Evolutionary conservation across 139 green algal species (phyloP).

Genomic region (Eudorina sp.): DNA sequence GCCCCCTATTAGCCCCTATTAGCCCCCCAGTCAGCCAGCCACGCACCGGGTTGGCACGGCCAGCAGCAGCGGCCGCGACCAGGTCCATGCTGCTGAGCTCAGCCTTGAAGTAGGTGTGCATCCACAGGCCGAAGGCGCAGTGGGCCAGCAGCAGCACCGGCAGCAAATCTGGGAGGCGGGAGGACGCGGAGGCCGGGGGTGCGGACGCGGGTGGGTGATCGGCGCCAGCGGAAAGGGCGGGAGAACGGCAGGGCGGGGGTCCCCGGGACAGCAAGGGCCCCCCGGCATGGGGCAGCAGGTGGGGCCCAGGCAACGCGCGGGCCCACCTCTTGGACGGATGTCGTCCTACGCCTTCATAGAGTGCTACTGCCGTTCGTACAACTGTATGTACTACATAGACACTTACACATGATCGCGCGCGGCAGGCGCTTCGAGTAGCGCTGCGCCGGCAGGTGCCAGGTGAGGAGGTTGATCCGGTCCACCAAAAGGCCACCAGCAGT

Average conservation of each 20-base stretch:
- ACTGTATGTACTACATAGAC: too few relatives aligned
- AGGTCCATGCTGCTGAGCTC: neutral
- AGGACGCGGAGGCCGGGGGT: neutral
- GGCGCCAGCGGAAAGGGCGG: neutral
- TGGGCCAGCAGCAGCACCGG: constrained; percentile 61
- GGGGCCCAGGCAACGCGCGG: too few relatives aligned
- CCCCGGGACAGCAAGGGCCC: too few relatives aligned
- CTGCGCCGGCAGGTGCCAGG: constrained; percentile 38
- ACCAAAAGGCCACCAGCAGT: constrained; percentile 25
- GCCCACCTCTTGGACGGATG: too few relatives aligned
- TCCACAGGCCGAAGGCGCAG: constrained; percentile 69
- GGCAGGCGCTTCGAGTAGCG: constrained; percentile 60
- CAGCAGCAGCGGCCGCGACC: neutral
- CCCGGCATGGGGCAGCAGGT: too few relatives aligned
- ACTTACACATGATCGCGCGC: constrained; percentile 56
- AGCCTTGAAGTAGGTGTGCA: constrained; percentile 70
- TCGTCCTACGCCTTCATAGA: too few relatives aligned
- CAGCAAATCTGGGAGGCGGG: constrained; percentile 53
- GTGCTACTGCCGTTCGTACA: too few relatives aligned
- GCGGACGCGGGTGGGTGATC: neutral
- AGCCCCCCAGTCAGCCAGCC: too few relatives aligned
- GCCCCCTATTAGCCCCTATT: too few relatives aligned
- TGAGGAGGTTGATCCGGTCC: constrained; percentile 48
- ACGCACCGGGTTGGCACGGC: neutral
- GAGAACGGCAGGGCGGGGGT: too few relatives aligned